A percentile compares a stretch with the other conserved stretches of the same genome.
These are phyloP conservation scores for Phaseolus coccineus DNA, from an alignment of 331 rosid genomes.

Conservation along the genomic window DNA sequence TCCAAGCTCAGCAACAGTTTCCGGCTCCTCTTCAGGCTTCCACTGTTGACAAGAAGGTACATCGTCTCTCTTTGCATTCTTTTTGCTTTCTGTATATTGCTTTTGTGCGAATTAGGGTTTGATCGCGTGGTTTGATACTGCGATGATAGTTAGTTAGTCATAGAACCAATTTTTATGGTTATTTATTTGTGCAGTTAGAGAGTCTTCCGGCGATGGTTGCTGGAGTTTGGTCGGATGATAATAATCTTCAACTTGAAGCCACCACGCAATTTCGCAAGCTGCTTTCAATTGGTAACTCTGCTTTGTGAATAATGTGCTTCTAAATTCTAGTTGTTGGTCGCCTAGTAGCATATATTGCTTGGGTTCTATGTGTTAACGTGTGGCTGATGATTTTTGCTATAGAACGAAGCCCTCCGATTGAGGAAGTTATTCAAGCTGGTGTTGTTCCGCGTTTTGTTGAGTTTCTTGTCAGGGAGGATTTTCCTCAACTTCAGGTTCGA, in stretches of 20 bases:
- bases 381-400: background rate
- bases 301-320: background rate
- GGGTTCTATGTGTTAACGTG: background rate
- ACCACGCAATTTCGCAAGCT: slow-evolving; percentile 81
- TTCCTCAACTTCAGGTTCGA: slow-evolving; percentile 79
- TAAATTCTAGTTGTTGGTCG: background rate
- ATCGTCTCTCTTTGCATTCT: background rate
- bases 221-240: slow-evolving; percentile 70
- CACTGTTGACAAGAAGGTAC: slow-evolving; percentile 66
- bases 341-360: background rate
- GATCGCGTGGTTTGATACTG: slow-evolving; percentile 29
- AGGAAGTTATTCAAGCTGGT: slow-evolving; percentile 83
- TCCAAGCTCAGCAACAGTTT: slow-evolving; percentile 47
- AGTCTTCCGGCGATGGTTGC: slow-evolving; percentile 76
- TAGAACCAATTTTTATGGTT: slow-evolving; percentile 6
- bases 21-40: slow-evolving; percentile 52
- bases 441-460: slow-evolving; percentile 86
- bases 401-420: slow-evolving; percentile 86
- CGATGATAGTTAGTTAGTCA: slow-evolving; percentile 9
- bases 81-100: background rate
- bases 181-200: slow-evolving; percentile 61
- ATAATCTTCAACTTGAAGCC: slow-evolving; percentile 68
- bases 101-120: slow-evolving; percentile 35
- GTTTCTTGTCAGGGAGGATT: slow-evolving; percentile 80
- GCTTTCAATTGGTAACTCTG: slow-evolving; percentile 69